A percentile compares a stretch with the other conserved stretches of the same genome.
Evolutionary conservation across 2,329 filamentous ascomycete species (phyloP).

Genomic region (Aspergillus chevalieri): DNA sequence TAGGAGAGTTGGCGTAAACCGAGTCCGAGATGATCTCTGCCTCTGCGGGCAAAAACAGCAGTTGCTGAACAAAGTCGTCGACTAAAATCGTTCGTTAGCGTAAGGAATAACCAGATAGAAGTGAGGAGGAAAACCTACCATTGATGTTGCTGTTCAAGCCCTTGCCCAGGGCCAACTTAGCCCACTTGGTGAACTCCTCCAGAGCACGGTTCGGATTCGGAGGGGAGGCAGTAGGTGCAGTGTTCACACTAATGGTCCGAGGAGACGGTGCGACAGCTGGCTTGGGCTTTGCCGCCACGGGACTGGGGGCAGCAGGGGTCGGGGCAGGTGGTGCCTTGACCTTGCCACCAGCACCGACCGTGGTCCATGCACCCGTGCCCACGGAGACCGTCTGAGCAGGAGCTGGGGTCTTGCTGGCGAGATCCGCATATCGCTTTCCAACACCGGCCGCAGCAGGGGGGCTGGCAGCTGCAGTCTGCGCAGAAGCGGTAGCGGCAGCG

Average conservation of each 20-base stretch:
- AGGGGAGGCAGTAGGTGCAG: constrained; percentile 28
- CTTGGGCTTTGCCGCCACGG: constrained; percentile 42
- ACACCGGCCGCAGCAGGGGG: constrained; percentile 40
- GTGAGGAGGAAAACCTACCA: constrained; percentile 43
- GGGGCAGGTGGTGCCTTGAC: constrained; percentile 60
- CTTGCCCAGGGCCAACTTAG: constrained; percentile 68
- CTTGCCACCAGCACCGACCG: constrained; percentile 89
- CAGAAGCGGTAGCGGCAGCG: constrained; percentile 39
- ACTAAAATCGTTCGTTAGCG: constrained; percentile 50
- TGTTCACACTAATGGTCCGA: constrained; percentile 40
- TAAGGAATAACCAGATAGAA: background rate
- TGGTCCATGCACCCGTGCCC: constrained; percentile 69
- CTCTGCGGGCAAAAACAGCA: constrained; percentile 71
- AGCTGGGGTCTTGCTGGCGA: constrained; percentile 69
- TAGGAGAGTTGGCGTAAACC: constrained; percentile 78
- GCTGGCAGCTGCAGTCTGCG: constrained; percentile 43
- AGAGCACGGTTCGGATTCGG: constrained; percentile 58
- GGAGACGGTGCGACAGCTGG: constrained; percentile 37
- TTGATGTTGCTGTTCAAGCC: constrained; percentile 64
- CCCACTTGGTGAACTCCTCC: constrained; percentile 94
- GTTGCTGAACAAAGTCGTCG: constrained; percentile 70
- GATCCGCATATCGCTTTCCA: constrained; percentile 89
- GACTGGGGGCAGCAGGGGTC: constrained; percentile 36
- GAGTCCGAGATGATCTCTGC: constrained; percentile 79
- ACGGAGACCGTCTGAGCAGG: constrained; percentile 35